Percentiles rank a stretch among this genome's conserved stretches.
Conservation (phyloP, 805 yeast species). For the Priceomyces medius region DNA sequence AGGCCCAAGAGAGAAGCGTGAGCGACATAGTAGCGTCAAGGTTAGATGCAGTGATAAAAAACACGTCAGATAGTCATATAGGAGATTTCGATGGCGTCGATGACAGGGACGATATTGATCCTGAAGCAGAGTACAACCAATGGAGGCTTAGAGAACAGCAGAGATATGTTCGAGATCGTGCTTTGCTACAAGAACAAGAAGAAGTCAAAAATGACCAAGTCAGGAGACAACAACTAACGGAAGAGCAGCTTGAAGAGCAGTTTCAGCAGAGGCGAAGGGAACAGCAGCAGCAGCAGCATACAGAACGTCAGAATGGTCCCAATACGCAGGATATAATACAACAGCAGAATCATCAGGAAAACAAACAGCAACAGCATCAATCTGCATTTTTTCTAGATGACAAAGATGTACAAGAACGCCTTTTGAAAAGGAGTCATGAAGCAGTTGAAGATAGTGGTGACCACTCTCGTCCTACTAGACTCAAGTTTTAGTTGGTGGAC, state of each 20-base stretch:
- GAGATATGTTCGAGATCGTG: constrained; percentile 24
- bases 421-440: constrained; percentile 16
- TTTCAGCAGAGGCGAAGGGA: neutral
- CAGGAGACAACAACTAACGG: constrained; percentile 12
- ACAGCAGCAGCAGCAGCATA: neutral
- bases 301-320: neutral
- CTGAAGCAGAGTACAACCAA: constrained; percentile 28
- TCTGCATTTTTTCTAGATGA: constrained; percentile 16
- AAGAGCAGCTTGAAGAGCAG: neutral
- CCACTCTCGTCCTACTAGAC: constrained; percentile 28
- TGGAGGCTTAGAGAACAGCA: constrained; percentile 31
- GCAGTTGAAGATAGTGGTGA: constrained; percentile 16
- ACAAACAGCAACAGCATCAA: constrained; percentile 2
- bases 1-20: neutral
- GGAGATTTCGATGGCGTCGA: constrained; percentile 30
- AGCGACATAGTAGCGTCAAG: constrained; percentile 1
- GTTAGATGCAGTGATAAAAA: constrained; percentile 2
- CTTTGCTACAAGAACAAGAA: constrained; percentile 20
- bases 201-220: constrained; percentile 25
- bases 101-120: constrained; percentile 36
- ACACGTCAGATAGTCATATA: neutral
- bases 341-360: neutral
- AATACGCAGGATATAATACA: neutral
- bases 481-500: constrained; percentile 8
- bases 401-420: constrained; percentile 14